These are phyloP conservation scores for Sabuloglossum arenarium DNA, from an alignment of 495 filamentous ascomycete species.

Conservation along the genomic window DNA sequence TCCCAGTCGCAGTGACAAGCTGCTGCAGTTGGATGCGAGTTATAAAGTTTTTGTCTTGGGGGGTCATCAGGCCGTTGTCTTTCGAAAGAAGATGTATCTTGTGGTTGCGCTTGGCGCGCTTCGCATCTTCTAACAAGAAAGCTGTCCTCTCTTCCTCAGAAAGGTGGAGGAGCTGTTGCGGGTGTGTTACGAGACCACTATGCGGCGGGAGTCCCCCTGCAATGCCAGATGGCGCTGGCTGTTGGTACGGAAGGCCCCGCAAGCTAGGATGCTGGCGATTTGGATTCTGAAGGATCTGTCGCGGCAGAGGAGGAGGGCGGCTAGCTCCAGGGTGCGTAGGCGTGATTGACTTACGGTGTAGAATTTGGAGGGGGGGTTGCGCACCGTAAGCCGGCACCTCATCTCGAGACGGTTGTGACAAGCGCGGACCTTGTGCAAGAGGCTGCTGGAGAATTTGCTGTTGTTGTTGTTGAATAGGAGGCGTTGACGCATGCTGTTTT, in stretches of 20 bases:
- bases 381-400: conserved; percentile 19
- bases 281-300: conserved; percentile 28
- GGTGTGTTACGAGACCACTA: conserved; percentile 20
- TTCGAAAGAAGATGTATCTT: conserved; percentile 89
- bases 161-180: conserved; percentile 52
- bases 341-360: conserved; percentile 24
- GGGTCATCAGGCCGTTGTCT: conserved; percentile 96
- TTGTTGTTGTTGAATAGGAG: conserved; percentile 13
- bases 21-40: conserved; percentile 95
- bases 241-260: conserved; percentile 11
- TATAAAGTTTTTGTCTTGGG: conserved; percentile 98
- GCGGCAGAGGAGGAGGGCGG: conserved; percentile 15
- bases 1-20: conserved; percentile 76
- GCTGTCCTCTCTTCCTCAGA: conserved; percentile 59
- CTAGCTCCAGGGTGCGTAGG: background rate
- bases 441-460: conserved; percentile 11
- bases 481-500: background rate
- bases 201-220: background rate
- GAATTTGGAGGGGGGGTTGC: conserved; percentile 19
- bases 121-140: conserved; percentile 77
- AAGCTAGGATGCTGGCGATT: conserved; percentile 15
- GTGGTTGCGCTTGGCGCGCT: conserved; percentile 90
- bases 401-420: conserved; percentile 21
- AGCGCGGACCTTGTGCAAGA: conserved; percentile 16
- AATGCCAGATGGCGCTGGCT: conserved; percentile 1